These are phyloP conservation scores for Colletotrichum liriopes DNA, from an alignment of 2,329 filamentous ascomycete genomes.

Conservation along the genomic window DNA sequence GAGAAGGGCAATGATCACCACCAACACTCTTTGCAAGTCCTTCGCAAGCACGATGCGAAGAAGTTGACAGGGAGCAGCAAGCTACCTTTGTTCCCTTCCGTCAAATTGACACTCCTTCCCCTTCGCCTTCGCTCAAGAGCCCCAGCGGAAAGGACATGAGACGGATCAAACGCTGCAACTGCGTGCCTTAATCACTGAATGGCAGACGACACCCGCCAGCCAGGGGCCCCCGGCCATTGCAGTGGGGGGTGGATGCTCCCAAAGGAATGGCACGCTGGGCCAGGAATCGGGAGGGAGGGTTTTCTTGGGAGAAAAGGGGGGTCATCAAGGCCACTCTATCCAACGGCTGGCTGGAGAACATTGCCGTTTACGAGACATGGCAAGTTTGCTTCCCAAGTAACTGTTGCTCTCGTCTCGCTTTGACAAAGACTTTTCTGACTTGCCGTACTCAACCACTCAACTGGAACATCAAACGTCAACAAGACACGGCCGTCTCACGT, in stretches of 20 bases:
- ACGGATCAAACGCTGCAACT: slow-evolving; percentile 11
- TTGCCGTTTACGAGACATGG: background rate
- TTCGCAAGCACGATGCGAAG: background rate
- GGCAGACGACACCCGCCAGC: slow-evolving; percentile 14
- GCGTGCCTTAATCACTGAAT: background rate
- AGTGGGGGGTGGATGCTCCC: slow-evolving; percentile 31
- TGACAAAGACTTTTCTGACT: background rate
- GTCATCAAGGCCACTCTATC: background rate
- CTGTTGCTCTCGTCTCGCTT: background rate
- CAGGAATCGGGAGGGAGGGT: slow-evolving; percentile 24
- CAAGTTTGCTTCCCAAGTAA: background rate
- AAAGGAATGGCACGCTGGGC: slow-evolving; percentile 41
- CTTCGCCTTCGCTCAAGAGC: background rate
- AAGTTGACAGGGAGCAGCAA: background rate
- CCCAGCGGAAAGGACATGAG: slow-evolving; percentile 7
- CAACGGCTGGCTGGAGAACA: background rate
- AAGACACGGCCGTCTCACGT: background rate
- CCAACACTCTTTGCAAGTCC: background rate
- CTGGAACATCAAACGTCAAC: background rate
- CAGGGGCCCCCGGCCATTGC: slow-evolving; percentile 17
- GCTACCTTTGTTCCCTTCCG: background rate
- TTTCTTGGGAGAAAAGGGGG: slow-evolving; percentile 6
- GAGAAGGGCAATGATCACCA: background rate
- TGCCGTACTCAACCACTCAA: background rate
- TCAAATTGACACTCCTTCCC: background rate